A percentile compares a stretch with the other conserved stretches of the same genome.
These are phyloP conservation scores for Trichoderma brevicompactum DNA, from an alignment of 2,329 filamentous ascomycete genomes.

Conservation along the genomic window DNA sequence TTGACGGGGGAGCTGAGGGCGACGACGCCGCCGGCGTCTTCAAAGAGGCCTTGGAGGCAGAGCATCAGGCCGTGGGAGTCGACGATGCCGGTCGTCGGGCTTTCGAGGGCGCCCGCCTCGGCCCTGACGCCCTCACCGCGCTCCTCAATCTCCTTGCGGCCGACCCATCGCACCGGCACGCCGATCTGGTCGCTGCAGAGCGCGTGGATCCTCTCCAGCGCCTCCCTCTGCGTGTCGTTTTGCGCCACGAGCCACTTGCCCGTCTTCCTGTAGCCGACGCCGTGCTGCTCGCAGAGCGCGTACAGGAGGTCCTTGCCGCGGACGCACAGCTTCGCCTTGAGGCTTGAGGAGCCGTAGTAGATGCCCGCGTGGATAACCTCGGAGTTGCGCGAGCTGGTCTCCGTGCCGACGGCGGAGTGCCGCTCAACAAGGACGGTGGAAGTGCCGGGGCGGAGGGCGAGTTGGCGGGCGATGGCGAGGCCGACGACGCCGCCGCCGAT, in stretches of 20 bases:
- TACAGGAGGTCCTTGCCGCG: slow-evolving; percentile 79
- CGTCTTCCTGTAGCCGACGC: slow-evolving; percentile 72
- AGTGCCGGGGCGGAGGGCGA: slow-evolving; percentile 65
- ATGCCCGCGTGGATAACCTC: slow-evolving; percentile 97
- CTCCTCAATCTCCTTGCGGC: slow-evolving; percentile 60
- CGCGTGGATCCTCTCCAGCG: slow-evolving; percentile 57
- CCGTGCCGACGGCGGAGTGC: slow-evolving; percentile 74
- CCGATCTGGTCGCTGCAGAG: slow-evolving; percentile 47
- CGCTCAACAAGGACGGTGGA: slow-evolving; percentile 81
- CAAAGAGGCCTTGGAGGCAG: slow-evolving; percentile 74
- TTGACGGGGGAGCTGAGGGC: slow-evolving; percentile 72
- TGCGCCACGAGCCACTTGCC: slow-evolving; percentile 98
- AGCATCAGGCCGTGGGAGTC: slow-evolving; percentile 87
- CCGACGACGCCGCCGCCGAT: slow-evolving; percentile 72
- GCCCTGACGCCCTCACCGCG: slow-evolving; percentile 79
- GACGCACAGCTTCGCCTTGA: slow-evolving; percentile 86
- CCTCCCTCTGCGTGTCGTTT: slow-evolving; percentile 68
- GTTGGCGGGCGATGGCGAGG: slow-evolving; percentile 74
- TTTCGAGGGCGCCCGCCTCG: slow-evolving; percentile 76
- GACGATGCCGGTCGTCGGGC: slow-evolving; percentile 84
- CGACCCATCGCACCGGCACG: slow-evolving; percentile 75
- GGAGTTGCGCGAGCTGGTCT: slow-evolving; percentile 88
- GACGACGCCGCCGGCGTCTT: slow-evolving; percentile 74
- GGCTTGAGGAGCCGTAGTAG: slow-evolving; percentile 76
- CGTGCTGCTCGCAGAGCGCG: slow-evolving; percentile 68